phyloP scores from a whole-genome alignment of 441 rosid genomes.

The Macaranga tanarius region DNA sequence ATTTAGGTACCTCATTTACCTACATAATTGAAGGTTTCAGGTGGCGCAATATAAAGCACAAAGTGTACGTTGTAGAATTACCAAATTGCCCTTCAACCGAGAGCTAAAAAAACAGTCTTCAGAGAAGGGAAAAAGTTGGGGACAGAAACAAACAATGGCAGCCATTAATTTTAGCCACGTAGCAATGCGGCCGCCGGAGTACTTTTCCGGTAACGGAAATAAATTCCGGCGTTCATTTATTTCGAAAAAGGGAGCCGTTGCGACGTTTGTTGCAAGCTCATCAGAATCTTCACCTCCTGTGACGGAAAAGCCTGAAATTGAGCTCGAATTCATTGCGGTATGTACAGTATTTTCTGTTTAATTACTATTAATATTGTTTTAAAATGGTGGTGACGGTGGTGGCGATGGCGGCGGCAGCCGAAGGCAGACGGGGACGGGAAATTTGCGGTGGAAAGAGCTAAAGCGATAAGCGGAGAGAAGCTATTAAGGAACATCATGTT shows the following conservation, averaged over 20 bases:
- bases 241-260: conserved; percentile 20
- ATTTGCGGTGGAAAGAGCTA: conserved; percentile 58
- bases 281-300: conserved; percentile 29
- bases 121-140: background rate
- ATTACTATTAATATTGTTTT: background rate
- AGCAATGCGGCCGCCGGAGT: conserved; percentile 22
- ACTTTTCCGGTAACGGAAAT: conserved; percentile 14
- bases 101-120: background rate
- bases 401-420: conserved; percentile 42
- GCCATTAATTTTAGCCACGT: conserved; percentile 33
- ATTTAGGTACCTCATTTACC: conserved; percentile 8
- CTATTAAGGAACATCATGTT: conserved; percentile 72
- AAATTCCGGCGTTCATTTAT: background rate
- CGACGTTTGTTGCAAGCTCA: conserved; percentile 21
- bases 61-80: background rate
- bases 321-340: conserved; percentile 73
- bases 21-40: background rate
- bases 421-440: conserved; percentile 57
- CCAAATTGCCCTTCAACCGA: conserved; percentile 18
- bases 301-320: conserved; percentile 53
- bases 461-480: conserved; percentile 76
- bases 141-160: conserved; percentile 37
- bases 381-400: background rate
- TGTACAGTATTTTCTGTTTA: background rate
- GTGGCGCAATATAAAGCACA: conserved; percentile 26